A percentile compares a stretch with the other conserved stretches of the same genome.
These are phyloP conservation scores for Phytophthora hybrid DNA, from an alignment of 352 stramenopile species.

Conservation along the genomic window DNA sequence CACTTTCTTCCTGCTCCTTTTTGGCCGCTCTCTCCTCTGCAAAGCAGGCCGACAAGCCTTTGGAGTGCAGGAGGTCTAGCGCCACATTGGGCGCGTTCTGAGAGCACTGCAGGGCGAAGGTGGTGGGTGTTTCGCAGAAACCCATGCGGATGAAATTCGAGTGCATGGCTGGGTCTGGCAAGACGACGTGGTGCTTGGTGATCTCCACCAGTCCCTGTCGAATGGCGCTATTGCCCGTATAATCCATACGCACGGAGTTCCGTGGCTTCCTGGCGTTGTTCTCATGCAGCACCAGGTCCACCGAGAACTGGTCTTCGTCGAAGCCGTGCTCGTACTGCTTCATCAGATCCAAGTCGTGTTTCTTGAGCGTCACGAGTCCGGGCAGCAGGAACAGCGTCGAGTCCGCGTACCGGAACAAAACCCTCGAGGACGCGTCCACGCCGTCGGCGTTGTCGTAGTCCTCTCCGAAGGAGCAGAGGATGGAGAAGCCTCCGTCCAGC, in stretches of 20 bases:
- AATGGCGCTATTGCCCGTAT: conserved; percentile 72
- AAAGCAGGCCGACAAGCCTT: conserved; percentile 64
- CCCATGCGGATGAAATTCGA: conserved; percentile 87
- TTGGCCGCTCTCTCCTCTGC: conserved; percentile 36
- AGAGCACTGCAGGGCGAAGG: conserved; percentile 81
- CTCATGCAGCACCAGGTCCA: conserved; percentile 83
- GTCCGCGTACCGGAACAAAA: conserved; percentile 83
- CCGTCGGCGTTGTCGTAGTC: conserved; percentile 71
- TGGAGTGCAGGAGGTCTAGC: conserved; percentile 78
- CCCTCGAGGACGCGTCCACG: conserved; percentile 66
- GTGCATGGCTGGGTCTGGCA: conserved; percentile 82
- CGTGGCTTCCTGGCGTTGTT: conserved; percentile 47
- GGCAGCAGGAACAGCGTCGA: conserved; percentile 82
- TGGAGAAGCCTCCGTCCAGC: conserved; percentile 83
- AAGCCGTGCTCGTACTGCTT: conserved; percentile 89
- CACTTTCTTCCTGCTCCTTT: conserved; percentile 27
- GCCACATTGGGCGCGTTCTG: conserved; percentile 82
- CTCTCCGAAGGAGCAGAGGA: conserved; percentile 86
- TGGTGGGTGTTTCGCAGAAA: conserved; percentile 75
- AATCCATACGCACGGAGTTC: conserved; percentile 64
- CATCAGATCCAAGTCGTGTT: conserved; percentile 82
- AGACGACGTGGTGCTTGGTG: conserved; percentile 78
- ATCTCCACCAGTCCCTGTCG: conserved; percentile 82
- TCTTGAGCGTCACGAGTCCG: conserved; percentile 77
- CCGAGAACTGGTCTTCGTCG: conserved; percentile 81